These are phyloP conservation scores for Pistacia integerrima DNA, from an alignment of 345 rosid genomes.

Conservation along the genomic window DNA sequence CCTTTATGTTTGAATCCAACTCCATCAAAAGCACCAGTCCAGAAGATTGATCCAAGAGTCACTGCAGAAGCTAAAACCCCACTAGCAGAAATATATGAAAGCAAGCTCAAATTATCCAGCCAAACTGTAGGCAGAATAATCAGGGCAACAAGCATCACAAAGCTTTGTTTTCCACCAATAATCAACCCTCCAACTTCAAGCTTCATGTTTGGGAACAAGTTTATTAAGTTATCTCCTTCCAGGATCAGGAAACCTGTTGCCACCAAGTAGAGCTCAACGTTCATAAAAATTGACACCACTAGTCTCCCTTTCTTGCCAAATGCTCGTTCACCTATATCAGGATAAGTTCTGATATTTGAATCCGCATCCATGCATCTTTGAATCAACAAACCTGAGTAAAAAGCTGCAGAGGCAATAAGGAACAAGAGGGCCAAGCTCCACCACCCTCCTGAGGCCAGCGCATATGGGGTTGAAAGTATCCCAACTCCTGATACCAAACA, in stretches of 20 bases:
- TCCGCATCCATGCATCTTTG: conserved; percentile 81
- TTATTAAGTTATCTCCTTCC: conserved; percentile 85
- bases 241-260: conserved; percentile 83
- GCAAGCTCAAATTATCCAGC: conserved; percentile 73
- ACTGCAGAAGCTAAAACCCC: conserved; percentile 84
- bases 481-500: conserved; percentile 65
- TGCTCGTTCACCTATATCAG: conserved; percentile 82
- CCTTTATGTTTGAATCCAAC: conserved; percentile 65
- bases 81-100: conserved; percentile 84
- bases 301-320: conserved; percentile 73
- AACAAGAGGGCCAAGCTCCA: conserved; percentile 65
- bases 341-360: conserved; percentile 64
- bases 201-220: conserved; percentile 50
- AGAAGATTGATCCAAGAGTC: conserved; percentile 67
- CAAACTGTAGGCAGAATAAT: conserved; percentile 79
- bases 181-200: conserved; percentile 48
- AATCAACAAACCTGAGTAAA: conserved; percentile 71
- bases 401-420: conserved; percentile 54
- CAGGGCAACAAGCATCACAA: conserved; percentile 63
- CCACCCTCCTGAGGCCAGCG: conserved; percentile 95
- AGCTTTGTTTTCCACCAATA: conserved; percentile 54
- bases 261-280: conserved; percentile 76
- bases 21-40: conserved; percentile 74
- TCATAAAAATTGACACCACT: conserved; percentile 61
- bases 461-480: conserved; percentile 80